Base-by-base conservation (phyloP, 2,329 filamentous ascomycete species). In the Fonsecaea multimorphosa region DNA sequence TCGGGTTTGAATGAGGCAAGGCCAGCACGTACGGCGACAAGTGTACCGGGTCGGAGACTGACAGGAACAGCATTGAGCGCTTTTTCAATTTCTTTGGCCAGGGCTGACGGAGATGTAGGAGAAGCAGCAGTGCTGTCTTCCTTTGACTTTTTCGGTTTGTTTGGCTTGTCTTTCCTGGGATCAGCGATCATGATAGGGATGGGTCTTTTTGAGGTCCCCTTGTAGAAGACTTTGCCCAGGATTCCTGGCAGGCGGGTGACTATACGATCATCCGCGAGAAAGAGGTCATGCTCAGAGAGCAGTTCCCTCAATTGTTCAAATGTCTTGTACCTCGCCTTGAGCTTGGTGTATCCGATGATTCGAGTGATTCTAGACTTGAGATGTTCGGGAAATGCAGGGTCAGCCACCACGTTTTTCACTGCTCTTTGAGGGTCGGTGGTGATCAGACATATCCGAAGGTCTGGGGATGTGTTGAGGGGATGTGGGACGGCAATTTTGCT, bases 211-310 rank as follows among this genome's bases (percentile, higher is more conserved):
- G 81, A 80, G 16, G 89, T 91, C 63, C 82, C 85, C 82, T 93
- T 90, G 86, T 95, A 98, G 78, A 99, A 98, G 1, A 90, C 90
- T 82, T 97, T 98, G 73, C 94, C 95, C 12, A 99, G 87, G 2
- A 89, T 83, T 70, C 87, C 86, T 63, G 93, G 92, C 66, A 98
- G 84, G 66, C 85, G 82, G 65, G 85, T 86, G 68, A 88, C 81
- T 62, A 99, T 91, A 56, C 95, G 86, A 75, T 97, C 91, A 77
- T 99, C 95, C 59, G 91, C 94, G 64, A 99, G 85, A 82, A 99
- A 98, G 63, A 98, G 82, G 76, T 98, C 95, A 78, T 97, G 92
- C 78, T 97, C 92, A 52, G 87, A 83, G 68, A 90, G 86, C 38
- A 99, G 86, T 78, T 95, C 92, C 70, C 95, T 86, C 78, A 91